Evolutionary conservation across 108 stramenopile species (phyloP).

Genomic region (Discostella stelligeroides): DNA sequence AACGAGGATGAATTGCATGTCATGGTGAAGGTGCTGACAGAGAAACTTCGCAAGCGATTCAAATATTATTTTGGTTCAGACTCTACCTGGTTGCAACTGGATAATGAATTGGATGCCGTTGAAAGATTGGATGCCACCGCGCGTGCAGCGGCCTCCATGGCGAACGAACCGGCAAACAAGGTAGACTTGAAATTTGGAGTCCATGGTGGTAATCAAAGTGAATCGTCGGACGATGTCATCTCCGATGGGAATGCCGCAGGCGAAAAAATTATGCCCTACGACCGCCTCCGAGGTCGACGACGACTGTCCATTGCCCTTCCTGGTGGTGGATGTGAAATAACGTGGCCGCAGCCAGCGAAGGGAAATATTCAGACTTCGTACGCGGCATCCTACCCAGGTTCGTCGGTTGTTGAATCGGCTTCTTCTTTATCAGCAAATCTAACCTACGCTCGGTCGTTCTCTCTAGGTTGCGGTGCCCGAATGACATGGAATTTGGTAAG

Average conservation of each 20-base stretch:
- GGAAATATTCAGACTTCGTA: slow-evolving; percentile 15
- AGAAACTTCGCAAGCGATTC: slow-evolving; percentile 32
- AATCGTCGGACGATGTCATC: background rate
- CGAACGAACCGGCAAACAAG: slow-evolving; percentile 16
- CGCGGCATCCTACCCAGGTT: slow-evolving; percentile 30
- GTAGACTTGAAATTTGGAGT: slow-evolving; percentile 31
- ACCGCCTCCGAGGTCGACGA: background rate
- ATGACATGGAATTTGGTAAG: slow-evolving; percentile 40
- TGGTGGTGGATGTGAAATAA: slow-evolving; percentile 33
- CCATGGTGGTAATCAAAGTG: slow-evolving; percentile 12
- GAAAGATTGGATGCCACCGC: slow-evolving; percentile 25
- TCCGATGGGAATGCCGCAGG: background rate
- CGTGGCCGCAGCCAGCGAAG: slow-evolving; percentile 23
- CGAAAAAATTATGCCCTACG: background rate
- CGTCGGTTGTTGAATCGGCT: background rate
- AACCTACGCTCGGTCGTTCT: background rate
- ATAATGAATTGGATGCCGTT: slow-evolving; percentile 18
- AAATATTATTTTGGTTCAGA: slow-evolving; percentile 27
- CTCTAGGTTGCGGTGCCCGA: slow-evolving; percentile 24
- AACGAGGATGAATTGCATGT: slow-evolving; percentile 23
- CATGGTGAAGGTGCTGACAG: slow-evolving; percentile 25
- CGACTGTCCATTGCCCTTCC: slow-evolving; percentile 31
- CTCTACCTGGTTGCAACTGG: slow-evolving; percentile 10
- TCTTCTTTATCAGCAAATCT: background rate
- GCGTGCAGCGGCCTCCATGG: slow-evolving; percentile 7